Evolutionary conservation across 805 yeast species (phyloP).

Genomic region (Yarrowia sp.): DNA sequence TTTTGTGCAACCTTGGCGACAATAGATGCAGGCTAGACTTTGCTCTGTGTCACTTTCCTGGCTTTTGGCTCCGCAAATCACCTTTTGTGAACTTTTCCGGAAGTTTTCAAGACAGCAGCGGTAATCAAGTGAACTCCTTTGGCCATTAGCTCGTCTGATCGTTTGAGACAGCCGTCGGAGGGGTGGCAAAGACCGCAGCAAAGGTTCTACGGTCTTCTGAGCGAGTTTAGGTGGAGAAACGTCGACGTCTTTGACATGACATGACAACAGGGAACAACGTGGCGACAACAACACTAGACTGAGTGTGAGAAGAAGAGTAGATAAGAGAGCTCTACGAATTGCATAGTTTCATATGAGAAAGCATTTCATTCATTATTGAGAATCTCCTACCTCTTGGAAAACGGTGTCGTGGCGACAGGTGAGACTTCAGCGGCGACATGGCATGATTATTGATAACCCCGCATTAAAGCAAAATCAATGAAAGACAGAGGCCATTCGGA

Average conservation of each 20-base stretch:
- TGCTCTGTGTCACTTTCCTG: background rate
- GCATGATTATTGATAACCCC: background rate
- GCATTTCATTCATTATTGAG: no score
- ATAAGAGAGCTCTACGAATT: no score
- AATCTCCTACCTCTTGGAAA: no score
- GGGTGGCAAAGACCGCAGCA: background rate
- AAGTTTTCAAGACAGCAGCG: background rate
- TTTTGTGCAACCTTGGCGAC: background rate
- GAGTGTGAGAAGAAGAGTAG: no score
- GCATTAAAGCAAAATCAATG: background rate
- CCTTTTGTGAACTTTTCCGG: background rate
- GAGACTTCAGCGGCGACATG: background rate
- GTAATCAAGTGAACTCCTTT: background rate
- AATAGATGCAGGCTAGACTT: background rate
- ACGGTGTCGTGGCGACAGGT: no score
- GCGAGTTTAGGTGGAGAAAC: background rate
- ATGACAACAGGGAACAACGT: no score
- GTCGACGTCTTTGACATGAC: no score
- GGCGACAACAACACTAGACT: no score
- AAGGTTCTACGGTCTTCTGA: no score
- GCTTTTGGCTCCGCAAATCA: background rate
- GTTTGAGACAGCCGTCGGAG: background rate
- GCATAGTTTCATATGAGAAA: no score
- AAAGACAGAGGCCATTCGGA: background rate
- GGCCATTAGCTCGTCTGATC: background rate